Base-by-base conservation (phyloP, 345 rosid species). In the Ceriops zippeliana region DNA sequence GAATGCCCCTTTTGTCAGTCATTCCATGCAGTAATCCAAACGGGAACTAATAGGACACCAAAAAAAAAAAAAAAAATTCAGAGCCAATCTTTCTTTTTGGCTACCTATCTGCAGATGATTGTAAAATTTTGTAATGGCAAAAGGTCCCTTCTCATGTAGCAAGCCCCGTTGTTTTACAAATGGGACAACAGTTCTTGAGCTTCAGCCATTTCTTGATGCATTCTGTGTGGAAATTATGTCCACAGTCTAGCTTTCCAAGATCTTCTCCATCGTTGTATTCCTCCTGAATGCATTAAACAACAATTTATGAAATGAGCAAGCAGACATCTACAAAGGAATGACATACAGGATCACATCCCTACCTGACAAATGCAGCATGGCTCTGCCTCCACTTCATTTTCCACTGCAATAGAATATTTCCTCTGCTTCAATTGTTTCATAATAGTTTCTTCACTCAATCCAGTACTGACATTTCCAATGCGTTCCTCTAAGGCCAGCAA, bases 321-420 rank as follows among this genome's bases (percentile, higher is more conserved):
- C 16, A 21, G 26, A 5, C 19, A 63, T 35, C 27, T 30, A 26
- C 10, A 22, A 35, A 24, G 0, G 17, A 19, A 58, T 3, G 10
- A 34, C 62, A 52, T 47, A 35, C n/a, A 22, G 13, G 7, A 26
- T 51, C 30, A 49, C 67, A 26, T 58, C 63, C 54, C 58, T 84
- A 89, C 99, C 93, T 86, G 96, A 71, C 97, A 93, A 54, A 93
- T 26, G 73, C 96, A 89, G 73, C 99, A 89, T 19, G 99, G 99
- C 66, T 91, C 97, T 7, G 76, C 68, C 71, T 90, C 97, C 76
- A 68, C 72, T 59, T 77, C 67, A 34, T 73, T 51, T 37, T 56
- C 64, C 6, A 20, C n/a, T 68, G 72, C 75, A 28, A 56, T 37
- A 4, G 74, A 66, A 73, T 71, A 83, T 62, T 78, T 89, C 28